phyloP scores from a whole-genome alignment of 768 basidiomycete genomes.

The Lepiota subincarnata region DNA sequence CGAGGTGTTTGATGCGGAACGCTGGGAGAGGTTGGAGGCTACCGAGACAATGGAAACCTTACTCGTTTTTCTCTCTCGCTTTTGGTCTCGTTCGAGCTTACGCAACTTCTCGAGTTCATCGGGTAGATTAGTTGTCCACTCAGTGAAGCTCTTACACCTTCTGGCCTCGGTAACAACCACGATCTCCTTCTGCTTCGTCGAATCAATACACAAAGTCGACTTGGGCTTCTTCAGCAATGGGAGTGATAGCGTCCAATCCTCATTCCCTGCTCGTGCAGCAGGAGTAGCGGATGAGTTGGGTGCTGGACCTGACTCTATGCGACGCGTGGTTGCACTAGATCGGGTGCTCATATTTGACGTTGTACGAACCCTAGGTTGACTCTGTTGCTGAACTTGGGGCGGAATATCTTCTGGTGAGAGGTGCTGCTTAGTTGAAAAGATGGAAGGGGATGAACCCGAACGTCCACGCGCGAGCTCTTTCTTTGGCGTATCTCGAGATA shows the following conservation, averaged over 20 bases:
- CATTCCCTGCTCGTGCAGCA: neutral
- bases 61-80: conserved; percentile 4
- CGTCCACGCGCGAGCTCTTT: conserved; percentile 4
- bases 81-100: neutral
- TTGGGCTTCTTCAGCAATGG: conserved; percentile 5
- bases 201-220: neutral
- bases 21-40: neutral
- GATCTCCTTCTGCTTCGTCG: neutral
- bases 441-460: conserved; percentile 1
- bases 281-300: neutral
- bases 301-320: conserved; percentile 11
- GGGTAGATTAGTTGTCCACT: conserved; percentile 5
- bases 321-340: conserved; percentile 3
- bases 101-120: conserved; percentile 3
- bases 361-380: neutral
- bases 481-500: neutral
- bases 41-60: neutral
- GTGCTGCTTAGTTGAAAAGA: neutral
- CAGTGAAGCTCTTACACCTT: conserved; percentile 8
- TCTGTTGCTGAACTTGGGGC: neutral
- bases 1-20: neutral
- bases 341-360: conserved; percentile 5
- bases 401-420: conserved; percentile 8
- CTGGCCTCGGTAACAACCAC: neutral
- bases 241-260: conserved; percentile 10